phyloP scores from a whole-genome alignment of 169 alveolate genomes.

The Theileria sp. region DNA sequence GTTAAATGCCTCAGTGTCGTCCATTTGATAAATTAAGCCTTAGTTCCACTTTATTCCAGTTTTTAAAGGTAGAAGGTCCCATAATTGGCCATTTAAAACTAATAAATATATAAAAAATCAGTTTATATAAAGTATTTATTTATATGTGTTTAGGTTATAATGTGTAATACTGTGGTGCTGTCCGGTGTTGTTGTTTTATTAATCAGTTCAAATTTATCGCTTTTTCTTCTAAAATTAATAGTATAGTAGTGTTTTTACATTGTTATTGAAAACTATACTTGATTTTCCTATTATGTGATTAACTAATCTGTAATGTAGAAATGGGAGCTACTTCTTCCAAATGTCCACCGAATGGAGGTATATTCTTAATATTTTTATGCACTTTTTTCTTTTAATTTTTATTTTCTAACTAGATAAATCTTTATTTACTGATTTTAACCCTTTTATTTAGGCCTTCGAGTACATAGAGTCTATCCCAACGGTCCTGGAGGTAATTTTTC shows the following conservation, averaged over 20 bases:
- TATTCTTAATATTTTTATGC: neutral
- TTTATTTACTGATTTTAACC: neutral
- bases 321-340: constrained; percentile 61
- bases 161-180: neutral
- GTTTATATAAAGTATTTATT: neutral
- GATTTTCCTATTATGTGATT: neutral
- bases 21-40: neutral
- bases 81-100: neutral
- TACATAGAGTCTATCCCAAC: constrained; percentile 65
- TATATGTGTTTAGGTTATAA: neutral
- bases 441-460: constrained; percentile 44
- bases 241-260: neutral
- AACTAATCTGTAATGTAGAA: neutral
- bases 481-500: constrained; percentile 57
- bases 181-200: neutral
- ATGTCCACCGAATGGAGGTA: constrained; percentile 51
- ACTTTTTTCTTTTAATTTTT: neutral
- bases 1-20: constrained; percentile 13
- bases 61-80: neutral
- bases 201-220: neutral
- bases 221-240: neutral
- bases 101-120: no score
- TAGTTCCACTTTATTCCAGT: neutral
- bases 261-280: neutral
- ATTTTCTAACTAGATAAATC: neutral